Percentiles rank a stretch among this genome's conserved stretches.
phyloP scores from a whole-genome alignment of 768 basidiomycete genomes.

The Lentinula lateritia region DNA sequence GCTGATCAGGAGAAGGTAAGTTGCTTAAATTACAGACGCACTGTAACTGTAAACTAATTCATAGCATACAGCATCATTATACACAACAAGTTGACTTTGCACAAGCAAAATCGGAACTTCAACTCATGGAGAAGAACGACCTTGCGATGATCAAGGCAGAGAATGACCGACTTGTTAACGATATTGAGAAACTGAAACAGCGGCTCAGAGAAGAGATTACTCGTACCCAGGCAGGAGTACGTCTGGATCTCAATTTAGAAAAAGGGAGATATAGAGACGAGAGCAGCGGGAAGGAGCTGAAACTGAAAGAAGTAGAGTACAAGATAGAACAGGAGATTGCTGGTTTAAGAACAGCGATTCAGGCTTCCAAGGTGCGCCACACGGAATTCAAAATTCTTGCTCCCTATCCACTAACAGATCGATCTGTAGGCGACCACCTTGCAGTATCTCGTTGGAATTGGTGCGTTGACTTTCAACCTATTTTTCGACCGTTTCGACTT shows the following conservation, averaged over 20 bases:
- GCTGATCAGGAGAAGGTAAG: slow-evolving; percentile 93
- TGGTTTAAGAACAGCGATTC: slow-evolving; percentile 73
- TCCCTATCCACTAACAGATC: neutral
- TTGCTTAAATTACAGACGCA: neutral
- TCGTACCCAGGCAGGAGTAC: slow-evolving; percentile 87
- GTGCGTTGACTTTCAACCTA: slow-evolving; percentile 35
- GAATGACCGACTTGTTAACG: slow-evolving; percentile 87
- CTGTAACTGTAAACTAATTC: neutral
- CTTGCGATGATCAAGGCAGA: slow-evolving; percentile 92
- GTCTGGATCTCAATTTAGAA: slow-evolving; percentile 93
- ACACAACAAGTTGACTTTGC: slow-evolving; percentile 97
- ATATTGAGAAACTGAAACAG: slow-evolving; percentile 94
- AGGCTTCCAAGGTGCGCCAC: slow-evolving; percentile 68
- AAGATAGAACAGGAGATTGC: slow-evolving; percentile 96
- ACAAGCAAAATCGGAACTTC: slow-evolving; percentile 92
- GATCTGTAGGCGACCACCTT: slow-evolving; percentile 66
- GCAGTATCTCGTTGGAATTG: slow-evolving; percentile 84
- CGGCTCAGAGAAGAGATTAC: slow-evolving; percentile 88
- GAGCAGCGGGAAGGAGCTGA: slow-evolving; percentile 83
- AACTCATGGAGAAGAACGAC: slow-evolving; percentile 96
- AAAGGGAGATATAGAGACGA: slow-evolving; percentile 96
- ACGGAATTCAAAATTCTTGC: neutral
- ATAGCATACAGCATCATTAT: slow-evolving; percentile 65
- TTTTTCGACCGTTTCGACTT: slow-evolving; percentile 2
- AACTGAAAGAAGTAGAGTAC: slow-evolving; percentile 97